Evolutionary conservation across 306 rosid species (phyloP), one percentile per base, ranked within the genome.

Genomic region (Acacia acuminata): DNA sequence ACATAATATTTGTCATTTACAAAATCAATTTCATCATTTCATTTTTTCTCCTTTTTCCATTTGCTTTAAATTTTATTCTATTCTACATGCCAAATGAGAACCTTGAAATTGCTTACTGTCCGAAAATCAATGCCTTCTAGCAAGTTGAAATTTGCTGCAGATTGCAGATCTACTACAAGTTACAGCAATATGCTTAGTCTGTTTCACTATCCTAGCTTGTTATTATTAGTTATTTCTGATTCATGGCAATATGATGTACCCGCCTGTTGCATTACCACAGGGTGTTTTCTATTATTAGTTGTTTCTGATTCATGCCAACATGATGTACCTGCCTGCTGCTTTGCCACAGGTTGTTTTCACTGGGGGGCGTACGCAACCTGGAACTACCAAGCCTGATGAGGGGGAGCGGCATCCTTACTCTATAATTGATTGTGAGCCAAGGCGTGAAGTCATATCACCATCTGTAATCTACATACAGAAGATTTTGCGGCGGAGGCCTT

Each of bases 381-480:
- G 99, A 92, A 96, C 99, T 79, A 96, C 97, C 81, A 96, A 96
- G 87, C 97, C 99, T 82, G 99, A 94, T 91, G 99, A 96, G 91
- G 99, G 99, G 91, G 97, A 94, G 86, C 99, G 98, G 74, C 99
- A 96, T 83, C 90, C 98, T 14, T 91, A 91, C 83, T 96, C 99
- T 79, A 86, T 96, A 72, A 85, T 96, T 81, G 99, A 94, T 81
- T 85, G 85, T 80, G 99, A 92, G 86, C 90, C 99, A 32, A 90
- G 45, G 81, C 98, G 94, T 71, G 98, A 94, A 81, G 90, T 86
- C 77, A 96, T 96, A 77, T 74, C 94, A 81, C 97, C 97, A 19
- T 94, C 91, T 78, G 99, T 96, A 43, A 94, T 96, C 82, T 96
- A 96, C 86, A 79, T 96, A 73, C 99, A 96, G 74, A 96, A 96